Conservation (phyloP, 2,329 filamentous ascomycete species). For the Ploettnerulaceae sp. region DNA sequence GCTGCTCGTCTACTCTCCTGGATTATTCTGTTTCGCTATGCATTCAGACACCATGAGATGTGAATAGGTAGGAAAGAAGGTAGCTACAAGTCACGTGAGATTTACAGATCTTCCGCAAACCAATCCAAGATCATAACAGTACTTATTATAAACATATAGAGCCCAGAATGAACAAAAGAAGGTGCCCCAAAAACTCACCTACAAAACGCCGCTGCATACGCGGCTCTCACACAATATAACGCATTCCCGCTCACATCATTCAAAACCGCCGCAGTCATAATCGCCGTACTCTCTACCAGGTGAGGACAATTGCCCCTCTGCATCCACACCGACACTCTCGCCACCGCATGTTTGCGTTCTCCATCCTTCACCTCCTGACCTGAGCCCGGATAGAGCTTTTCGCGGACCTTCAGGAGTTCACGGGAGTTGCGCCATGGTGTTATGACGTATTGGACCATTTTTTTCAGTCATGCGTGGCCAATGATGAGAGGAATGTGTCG, state of each 20-base stretch:
- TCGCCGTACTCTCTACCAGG: slow-evolving; percentile 72
- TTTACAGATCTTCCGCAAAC: too few species aligned
- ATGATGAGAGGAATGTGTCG: not conserved
- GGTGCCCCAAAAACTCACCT: slow-evolving; percentile 45
- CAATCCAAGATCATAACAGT: too few species aligned
- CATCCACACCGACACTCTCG: slow-evolving; percentile 63
- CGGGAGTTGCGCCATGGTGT: slow-evolving; percentile 65
- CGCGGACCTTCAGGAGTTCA: slow-evolving; percentile 62
- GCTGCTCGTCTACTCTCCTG: too few species aligned
- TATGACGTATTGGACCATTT: slow-evolving; percentile 66
- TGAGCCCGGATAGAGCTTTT: slow-evolving; percentile 53
- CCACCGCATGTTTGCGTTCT: slow-evolving; percentile 46
- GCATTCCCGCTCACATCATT: slow-evolving; percentile 46
- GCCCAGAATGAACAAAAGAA: too few species aligned
- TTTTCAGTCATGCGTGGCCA: not conserved
- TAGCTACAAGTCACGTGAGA: too few species aligned
- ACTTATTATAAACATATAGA: too few species aligned
- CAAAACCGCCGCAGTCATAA: slow-evolving; percentile 64
- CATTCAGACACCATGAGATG: too few species aligned
- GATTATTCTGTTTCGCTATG: too few species aligned
- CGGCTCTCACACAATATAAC: slow-evolving; percentile 57
- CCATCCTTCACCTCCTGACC: slow-evolving; percentile 58
- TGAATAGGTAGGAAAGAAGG: too few species aligned
- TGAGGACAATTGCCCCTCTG: slow-evolving; percentile 71
- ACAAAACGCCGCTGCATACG: slow-evolving; percentile 71